Base-by-base conservation (phyloP, 139 green algal species). In the Chlamydomonas sphaeroides region DNA sequence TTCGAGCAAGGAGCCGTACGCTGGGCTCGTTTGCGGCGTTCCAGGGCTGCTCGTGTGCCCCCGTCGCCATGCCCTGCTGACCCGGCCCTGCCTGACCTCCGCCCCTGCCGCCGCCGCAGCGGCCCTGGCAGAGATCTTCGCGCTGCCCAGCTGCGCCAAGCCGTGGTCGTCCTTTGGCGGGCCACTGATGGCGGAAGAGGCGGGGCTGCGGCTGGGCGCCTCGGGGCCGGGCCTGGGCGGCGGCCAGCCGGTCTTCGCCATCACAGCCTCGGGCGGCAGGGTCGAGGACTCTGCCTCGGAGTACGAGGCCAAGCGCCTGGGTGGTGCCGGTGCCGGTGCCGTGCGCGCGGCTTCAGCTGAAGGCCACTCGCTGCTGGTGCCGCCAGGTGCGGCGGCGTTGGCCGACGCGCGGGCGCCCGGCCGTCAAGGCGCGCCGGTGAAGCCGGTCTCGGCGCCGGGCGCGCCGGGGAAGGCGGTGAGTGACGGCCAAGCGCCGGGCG, bases 261-360 rank as follows among this genome's bases (percentile, higher is more conserved):
- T n/a, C n/a, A n/a, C n/a, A n/a, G n/a, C n/a, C n/a, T n/a, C n/a
- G n/a, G n/a, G n/a, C n/a, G n/a, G 42, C 2, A 63, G 38, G 25
- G 10, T 82, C 17, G 57, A 76, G 1, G 77, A 84, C 77, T 76
- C 65, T 28, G 77, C 77, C 2, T 84, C 77, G 17, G 77, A 84
- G 65, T 76, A 76, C 49, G 77, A 84, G 35, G 48, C 35, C 1
- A 35, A n/a, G n/a, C n/a, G n/a, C n/a, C n/a, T n/a, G n/a, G n/a
- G n/a, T n/a, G n/a, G n/a, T n/a, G n/a, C n/a, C n/a, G n/a, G n/a
- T n/a, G n/a, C n/a, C n/a, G n/a, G n/a, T n/a, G n/a, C n/a, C n/a
- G n/a, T n/a, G n/a, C n/a, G n/a, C n/a, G n/a, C n/a, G n/a, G n/a
- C n/a, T n/a, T n/a, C n/a, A n/a, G n/a, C n/a, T n/a, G n/a, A n/a